A percentile compares a stretch with the other conserved stretches of the same genome.
Conservation (phyloP, 805 yeast genomes). For the Kodamaea kaohsiungensis region DNA sequence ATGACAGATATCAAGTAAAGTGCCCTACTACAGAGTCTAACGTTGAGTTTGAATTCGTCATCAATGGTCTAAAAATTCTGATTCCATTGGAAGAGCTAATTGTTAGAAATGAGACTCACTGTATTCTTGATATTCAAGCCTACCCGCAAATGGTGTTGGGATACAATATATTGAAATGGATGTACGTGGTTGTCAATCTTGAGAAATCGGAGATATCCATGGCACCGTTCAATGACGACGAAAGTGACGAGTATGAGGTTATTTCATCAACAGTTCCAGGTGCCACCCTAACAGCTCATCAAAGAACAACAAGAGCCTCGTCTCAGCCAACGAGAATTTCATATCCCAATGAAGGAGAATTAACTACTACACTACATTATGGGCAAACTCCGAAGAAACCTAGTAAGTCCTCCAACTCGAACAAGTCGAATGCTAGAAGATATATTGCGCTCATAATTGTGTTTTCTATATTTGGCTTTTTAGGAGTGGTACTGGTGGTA, state of each 20-base stretch:
- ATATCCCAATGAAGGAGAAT: background rate
- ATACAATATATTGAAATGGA: background rate
- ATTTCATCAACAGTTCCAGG: background rate
- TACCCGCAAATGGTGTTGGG: background rate
- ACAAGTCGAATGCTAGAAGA: too few relatives aligned
- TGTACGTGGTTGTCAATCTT: background rate
- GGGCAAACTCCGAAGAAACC: too few relatives aligned
- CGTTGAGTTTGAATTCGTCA: conserved; percentile 1
- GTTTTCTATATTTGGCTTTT: too few relatives aligned
- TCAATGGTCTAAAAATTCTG: background rate
- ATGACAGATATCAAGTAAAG: background rate
- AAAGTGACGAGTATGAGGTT: background rate
- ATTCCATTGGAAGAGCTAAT: conserved; percentile 7
- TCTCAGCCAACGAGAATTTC: background rate
- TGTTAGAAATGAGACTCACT: background rate
- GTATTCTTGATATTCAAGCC: background rate
- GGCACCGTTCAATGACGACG: background rate
- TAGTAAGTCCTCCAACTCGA: too few relatives aligned
- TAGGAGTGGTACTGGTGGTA: too few relatives aligned
- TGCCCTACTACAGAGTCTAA: background rate
- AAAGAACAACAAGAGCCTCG: background rate
- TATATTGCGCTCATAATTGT: too few relatives aligned
- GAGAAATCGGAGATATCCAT: background rate
- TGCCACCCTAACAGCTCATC: background rate
- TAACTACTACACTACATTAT: background rate